Base-by-base conservation (phyloP, 108 stramenopile species). In the Cyclotella distinguenda region DNA sequence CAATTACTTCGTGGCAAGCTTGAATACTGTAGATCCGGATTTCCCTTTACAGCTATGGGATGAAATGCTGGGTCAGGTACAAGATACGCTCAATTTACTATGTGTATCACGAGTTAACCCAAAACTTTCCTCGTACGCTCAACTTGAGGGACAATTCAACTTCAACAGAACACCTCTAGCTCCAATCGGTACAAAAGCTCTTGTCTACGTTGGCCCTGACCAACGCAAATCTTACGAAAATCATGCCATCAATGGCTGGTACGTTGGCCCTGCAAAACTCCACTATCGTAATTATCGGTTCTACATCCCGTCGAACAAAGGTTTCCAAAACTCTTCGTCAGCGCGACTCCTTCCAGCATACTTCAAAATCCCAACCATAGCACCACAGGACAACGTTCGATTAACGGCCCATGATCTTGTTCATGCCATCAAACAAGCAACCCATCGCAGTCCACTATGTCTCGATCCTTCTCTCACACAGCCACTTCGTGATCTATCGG, bases 31-130 rank as follows among this genome's bases (percentile, higher is more conserved):
- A 12, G 56, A 78, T 45, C 47, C 34, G 12, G 25, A 55, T 0
- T 82, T 76, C 45, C 77, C 77, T 32, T 13, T 70, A 15, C 56
- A n/a, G n/a, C n/a, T n/a, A n/a, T n/a, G n/a, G n/a, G n/a, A n/a
- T n/a, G n/a, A n/a, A n/a, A n/a, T n/a, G n/a, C n/a, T n/a, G n/a
- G n/a, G n/a, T n/a, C n/a, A n/a, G n/a, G n/a, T n/a, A n/a, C n/a
- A n/a, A n/a, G 33, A 55, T n/a, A 61, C 69, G 11, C 38, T 83
- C 13, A 79, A 83, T 58, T 26, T 83, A 4, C 46, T 79, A 12
- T 69, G 82, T 4, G 19, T 15, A 6, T 76, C 70, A 10, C 74
- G 65, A 2, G 19, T 72, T 51, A 72, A 83, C 49, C 78, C 78
- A 42, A 60, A 68, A 31, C 47, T 72, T 10, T 83, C 82, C 26